These are phyloP conservation scores for Stentor coeruleus DNA, from an alignment of 73 alveolate genomes.

Conservation along the genomic window DNA sequence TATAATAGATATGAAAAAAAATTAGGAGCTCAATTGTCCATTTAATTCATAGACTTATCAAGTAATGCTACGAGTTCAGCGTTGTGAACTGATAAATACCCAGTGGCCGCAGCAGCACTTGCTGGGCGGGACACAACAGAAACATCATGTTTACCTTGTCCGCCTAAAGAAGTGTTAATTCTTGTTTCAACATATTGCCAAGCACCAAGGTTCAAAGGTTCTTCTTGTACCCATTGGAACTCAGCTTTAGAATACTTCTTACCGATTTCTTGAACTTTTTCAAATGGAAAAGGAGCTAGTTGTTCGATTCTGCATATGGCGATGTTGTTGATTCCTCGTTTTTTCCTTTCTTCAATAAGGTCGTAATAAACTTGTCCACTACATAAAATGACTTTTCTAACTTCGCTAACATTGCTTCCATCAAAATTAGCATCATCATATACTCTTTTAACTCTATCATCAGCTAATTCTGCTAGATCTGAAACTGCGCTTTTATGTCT, in stretches of 20 bases:
- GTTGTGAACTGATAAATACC: constrained; percentile 59
- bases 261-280: constrained; percentile 41
- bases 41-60: constrained; percentile 32
- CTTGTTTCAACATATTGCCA: constrained; percentile 64
- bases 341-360: constrained; percentile 38
- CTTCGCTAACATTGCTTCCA: neutral
- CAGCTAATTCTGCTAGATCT: constrained; percentile 45
- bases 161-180: constrained; percentile 44
- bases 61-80: constrained; percentile 42
- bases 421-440: constrained; percentile 29
- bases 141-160: constrained; percentile 19
- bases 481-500: constrained; percentile 57
- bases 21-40: no score
- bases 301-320: constrained; percentile 76
- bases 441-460: constrained; percentile 54
- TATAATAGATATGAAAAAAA: no score
- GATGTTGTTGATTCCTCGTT: constrained; percentile 37
- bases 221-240: constrained; percentile 69
- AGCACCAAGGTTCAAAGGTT: constrained; percentile 73
- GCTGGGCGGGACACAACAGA: constrained; percentile 51
- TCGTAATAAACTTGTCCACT: constrained; percentile 71
- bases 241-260: constrained; percentile 46
- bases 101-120: constrained; percentile 74
- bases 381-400: constrained; percentile 62
- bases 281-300: constrained; percentile 80